These are phyloP conservation scores for Yarrowia galli DNA, from an alignment of 1,139 yeast species.

Conservation along the genomic window DNA sequence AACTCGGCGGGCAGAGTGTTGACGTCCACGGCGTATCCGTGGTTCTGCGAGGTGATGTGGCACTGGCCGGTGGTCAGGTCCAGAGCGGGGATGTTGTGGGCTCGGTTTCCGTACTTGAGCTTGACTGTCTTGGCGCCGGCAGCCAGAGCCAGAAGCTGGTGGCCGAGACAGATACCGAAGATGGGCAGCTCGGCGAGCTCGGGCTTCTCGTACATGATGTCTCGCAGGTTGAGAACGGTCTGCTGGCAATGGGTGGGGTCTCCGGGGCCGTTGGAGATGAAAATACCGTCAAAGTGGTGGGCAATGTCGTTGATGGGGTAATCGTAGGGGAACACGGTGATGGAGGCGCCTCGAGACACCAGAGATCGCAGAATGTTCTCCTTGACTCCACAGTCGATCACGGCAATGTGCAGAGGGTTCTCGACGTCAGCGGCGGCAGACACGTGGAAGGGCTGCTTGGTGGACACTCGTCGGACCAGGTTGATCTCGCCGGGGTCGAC, in stretches of 20 bases:
- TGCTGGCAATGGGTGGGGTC: slow-evolving; percentile 93
- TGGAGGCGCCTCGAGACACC: slow-evolving; percentile 92
- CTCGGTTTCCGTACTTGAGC: slow-evolving; percentile 97
- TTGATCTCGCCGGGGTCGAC: slow-evolving; percentile 92
- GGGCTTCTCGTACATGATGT: slow-evolving; percentile 59
- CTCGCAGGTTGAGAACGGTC: slow-evolving; percentile 77
- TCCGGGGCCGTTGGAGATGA: slow-evolving; percentile 97
- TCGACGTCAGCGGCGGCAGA: slow-evolving; percentile 61
- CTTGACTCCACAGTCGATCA: slow-evolving; percentile 97
- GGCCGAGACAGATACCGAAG: slow-evolving; percentile 97
- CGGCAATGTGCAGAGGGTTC: slow-evolving; percentile 78
- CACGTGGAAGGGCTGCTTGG: slow-evolving; percentile 93
- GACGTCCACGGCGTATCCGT: slow-evolving; percentile 95
- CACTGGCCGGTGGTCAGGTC: slow-evolving; percentile 90
- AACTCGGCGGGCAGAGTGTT: slow-evolving; percentile 76
- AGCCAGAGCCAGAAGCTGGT: slow-evolving; percentile 92
- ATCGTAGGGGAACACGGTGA: slow-evolving; percentile 95
- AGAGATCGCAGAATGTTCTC: slow-evolving; percentile 94
- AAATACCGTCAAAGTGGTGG: slow-evolving; percentile 89
- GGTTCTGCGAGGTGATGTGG: slow-evolving; percentile 97
- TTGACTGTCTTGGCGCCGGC: slow-evolving; percentile 92
- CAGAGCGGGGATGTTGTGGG: slow-evolving; percentile 96
- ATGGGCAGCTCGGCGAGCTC: slow-evolving; percentile 71
- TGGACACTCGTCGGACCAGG: slow-evolving; percentile 91
- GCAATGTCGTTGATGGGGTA: slow-evolving; percentile 93